phyloP scores from a whole-genome alignment of 83 land plant genomes.

The Larix sibirica region DNA sequence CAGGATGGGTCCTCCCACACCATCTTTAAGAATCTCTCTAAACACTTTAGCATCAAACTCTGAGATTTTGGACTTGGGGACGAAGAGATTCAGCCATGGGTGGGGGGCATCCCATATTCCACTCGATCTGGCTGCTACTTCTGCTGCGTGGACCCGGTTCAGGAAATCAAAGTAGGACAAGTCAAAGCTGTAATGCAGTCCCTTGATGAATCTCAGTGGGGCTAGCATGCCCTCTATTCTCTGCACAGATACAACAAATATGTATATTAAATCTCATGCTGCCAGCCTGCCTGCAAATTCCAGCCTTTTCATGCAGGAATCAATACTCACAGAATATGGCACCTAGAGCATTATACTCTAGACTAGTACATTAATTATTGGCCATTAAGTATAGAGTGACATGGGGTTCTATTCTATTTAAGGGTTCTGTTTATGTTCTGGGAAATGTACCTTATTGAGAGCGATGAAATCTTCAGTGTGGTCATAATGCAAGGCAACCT shows the following conservation, averaged over 20 bases:
- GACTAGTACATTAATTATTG: no score
- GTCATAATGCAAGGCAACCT: constrained; percentile 32
- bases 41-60: constrained; percentile 28
- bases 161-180: constrained; percentile 39
- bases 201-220: constrained; percentile 24
- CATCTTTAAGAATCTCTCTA: constrained; percentile 18
- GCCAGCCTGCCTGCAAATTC: background rate
- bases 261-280: background rate
- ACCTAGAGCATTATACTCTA: background rate
- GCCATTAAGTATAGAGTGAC: no score
- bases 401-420: background rate
- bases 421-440: background rate
- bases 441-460: constrained; percentile 20
- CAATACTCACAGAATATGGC: background rate
- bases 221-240: constrained; percentile 16
- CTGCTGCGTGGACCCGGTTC: constrained; percentile 28
- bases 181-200: constrained; percentile 24
- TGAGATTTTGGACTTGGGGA: constrained; percentile 30
- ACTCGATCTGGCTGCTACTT: constrained; percentile 19
- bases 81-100: constrained; percentile 44
- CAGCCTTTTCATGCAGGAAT: background rate
- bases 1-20: constrained; percentile 47
- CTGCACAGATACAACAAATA: constrained; percentile 8
- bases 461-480: background rate
- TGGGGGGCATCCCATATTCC: constrained; percentile 43